These are phyloP conservation scores for Zygosaccharomyces pseudobailii DNA, from an alignment of 1,139 yeast species.

Conservation along the genomic window DNA sequence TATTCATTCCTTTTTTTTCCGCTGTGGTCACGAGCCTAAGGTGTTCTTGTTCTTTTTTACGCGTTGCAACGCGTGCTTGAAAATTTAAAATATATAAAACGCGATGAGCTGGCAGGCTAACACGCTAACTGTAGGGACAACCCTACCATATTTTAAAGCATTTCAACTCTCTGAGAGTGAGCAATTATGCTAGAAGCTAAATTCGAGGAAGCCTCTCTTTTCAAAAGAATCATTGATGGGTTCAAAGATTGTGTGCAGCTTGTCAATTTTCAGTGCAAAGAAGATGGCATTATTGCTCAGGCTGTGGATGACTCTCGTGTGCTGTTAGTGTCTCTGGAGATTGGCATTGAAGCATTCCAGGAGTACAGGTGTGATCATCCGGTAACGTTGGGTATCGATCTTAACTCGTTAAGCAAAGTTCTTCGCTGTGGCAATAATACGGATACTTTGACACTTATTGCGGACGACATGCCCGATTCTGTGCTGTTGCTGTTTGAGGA, in stretches of 20 bases:
- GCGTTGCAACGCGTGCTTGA: background rate
- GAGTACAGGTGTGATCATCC: slow-evolving; percentile 96
- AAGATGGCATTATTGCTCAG: slow-evolving; percentile 90
- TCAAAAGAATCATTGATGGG: slow-evolving; percentile 89
- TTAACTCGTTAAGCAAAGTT: slow-evolving; percentile 80
- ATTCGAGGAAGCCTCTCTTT: slow-evolving; percentile 85
- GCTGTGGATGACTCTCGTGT: slow-evolving; percentile 98
- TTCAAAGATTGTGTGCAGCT: slow-evolving; percentile 89
- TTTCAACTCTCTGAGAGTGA: background rate
- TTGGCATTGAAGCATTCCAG: slow-evolving; percentile 86
- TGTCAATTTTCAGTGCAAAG: slow-evolving; percentile 95
- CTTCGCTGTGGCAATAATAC: slow-evolving; percentile 88
- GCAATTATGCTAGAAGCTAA: slow-evolving; percentile 88
- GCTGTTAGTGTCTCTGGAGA: slow-evolving; percentile 78
- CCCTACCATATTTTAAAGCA: too few relatives aligned
- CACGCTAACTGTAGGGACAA: background rate
- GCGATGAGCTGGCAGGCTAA: background rate
- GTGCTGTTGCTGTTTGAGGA: slow-evolving; percentile 86
- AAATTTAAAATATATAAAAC: too few relatives aligned
- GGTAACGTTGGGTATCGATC: slow-evolving; percentile 85
- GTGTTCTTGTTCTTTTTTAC: background rate
- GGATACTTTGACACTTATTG: slow-evolving; percentile 81
- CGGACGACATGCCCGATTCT: slow-evolving; percentile 86
- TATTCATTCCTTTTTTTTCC: background rate
- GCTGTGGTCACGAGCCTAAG: too few relatives aligned